These are phyloP conservation scores for Cladosporium phlei DNA, from an alignment of 2,329 filamentous ascomycete species.

Conservation along the genomic window DNA sequence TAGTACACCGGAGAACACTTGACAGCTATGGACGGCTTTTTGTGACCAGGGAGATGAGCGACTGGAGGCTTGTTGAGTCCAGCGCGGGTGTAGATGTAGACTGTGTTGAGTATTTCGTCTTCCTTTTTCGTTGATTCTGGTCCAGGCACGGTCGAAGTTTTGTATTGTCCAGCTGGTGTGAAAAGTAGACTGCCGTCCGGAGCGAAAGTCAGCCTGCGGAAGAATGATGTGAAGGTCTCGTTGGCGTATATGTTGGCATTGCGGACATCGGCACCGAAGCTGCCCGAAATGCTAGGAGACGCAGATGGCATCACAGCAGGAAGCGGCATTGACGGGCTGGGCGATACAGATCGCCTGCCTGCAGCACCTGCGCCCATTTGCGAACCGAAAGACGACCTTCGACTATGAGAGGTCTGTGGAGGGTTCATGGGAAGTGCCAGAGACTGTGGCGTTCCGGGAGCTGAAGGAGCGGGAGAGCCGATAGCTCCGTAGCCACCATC, in stretches of 20 bases:
- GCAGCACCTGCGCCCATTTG: constrained; percentile 63
- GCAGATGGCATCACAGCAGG: constrained; percentile 94
- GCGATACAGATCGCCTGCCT: constrained; percentile 75
- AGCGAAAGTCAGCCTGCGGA: constrained; percentile 86
- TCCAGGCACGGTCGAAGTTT: constrained; percentile 54
- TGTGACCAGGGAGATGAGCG: constrained; percentile 91
- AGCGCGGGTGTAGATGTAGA: constrained; percentile 95
- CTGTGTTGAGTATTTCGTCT: constrained; percentile 91
- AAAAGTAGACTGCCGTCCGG: constrained; percentile 91
- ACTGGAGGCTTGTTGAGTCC: constrained; percentile 96
- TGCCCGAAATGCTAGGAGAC: constrained; percentile 71
- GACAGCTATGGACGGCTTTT: constrained; percentile 94
- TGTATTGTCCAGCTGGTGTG: constrained; percentile 93
- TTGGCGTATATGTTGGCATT: constrained; percentile 93
- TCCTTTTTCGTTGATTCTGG: constrained; percentile 57
- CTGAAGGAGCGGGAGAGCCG: constrained; percentile 82
- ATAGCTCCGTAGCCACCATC: constrained; percentile 52
- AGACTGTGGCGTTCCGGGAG: constrained; percentile 88
- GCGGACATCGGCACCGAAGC: constrained; percentile 57
- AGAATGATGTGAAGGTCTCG: constrained; percentile 95
- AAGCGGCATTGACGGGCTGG: constrained; percentile 85
- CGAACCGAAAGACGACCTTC: constrained; percentile 86
- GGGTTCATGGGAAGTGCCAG: constrained; percentile 93
- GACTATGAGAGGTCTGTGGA: constrained; percentile 82
- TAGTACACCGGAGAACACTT: constrained; percentile 91